These are phyloP conservation scores for Volvox carteri DNA, from an alignment of 163 green algal genomes.

Conservation along the genomic window DNA sequence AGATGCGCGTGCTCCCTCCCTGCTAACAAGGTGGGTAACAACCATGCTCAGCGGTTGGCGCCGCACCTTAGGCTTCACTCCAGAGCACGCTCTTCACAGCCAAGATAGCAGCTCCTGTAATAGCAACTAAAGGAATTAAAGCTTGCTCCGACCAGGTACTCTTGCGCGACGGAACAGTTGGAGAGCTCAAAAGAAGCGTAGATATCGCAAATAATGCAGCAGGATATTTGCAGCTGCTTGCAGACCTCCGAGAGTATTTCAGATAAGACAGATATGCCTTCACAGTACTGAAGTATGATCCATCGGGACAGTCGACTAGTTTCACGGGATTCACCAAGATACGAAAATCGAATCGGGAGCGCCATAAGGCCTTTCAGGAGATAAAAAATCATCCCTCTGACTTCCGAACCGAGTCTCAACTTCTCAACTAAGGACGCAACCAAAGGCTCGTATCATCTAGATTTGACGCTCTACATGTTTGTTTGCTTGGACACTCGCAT, in stretches of 20 bases:
- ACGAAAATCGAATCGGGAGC: constrained; percentile 12
- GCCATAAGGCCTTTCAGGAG: too few species aligned
- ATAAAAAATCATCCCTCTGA: neutral
- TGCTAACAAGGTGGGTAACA: constrained; percentile 3
- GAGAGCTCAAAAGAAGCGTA: neutral
- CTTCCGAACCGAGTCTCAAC: too few species aligned
- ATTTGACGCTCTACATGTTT: too few species aligned
- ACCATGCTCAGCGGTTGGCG: constrained; percentile 25
- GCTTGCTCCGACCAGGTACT: neutral
- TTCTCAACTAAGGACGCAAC: too few species aligned
- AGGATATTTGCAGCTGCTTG: neutral
- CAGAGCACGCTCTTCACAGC: neutral
- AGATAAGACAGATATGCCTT: neutral
- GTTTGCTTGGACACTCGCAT: too few species aligned
- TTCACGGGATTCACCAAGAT: neutral
- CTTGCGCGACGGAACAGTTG: neutral
- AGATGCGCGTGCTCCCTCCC: neutral
- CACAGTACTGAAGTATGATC: neutral
- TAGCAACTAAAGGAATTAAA: neutral
- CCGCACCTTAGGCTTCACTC: constrained; percentile 27
- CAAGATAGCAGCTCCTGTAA: neutral
- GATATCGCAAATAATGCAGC: constrained; percentile 32
- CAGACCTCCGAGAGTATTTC: neutral
- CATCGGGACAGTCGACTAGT: neutral
- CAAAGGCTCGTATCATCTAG: too few species aligned